Conservation (phyloP, 768 basidiomycete genomes). For the Auriscalpium vulgare region DNA sequence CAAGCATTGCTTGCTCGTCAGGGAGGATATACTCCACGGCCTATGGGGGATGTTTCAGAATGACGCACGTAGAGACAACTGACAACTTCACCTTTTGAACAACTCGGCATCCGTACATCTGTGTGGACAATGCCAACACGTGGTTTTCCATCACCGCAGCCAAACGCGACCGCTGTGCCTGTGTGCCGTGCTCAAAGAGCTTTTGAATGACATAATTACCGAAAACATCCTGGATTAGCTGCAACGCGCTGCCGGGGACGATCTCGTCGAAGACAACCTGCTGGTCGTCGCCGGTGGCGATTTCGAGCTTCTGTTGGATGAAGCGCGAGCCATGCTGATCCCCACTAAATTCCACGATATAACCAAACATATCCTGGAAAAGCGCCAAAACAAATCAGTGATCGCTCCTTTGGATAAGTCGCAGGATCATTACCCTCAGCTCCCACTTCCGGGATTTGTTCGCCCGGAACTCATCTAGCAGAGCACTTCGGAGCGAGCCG, state of each 20-base stretch:
- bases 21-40: slow-evolving; percentile 76
- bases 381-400: slow-evolving; percentile 1
- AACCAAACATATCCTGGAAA: slow-evolving; percentile 73
- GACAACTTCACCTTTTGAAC: slow-evolving; percentile 68
- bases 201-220: slow-evolving; percentile 97
- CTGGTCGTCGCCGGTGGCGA: slow-evolving; percentile 70
- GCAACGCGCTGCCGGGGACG: slow-evolving; percentile 62
- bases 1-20: slow-evolving; percentile 69
- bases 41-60: slow-evolving; percentile 30
- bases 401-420: background rate
- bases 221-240: slow-evolving; percentile 86
- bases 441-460: slow-evolving; percentile 80
- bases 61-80: background rate
- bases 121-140: slow-evolving; percentile 66
- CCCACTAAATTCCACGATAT: slow-evolving; percentile 84
- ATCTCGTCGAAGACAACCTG: slow-evolving; percentile 83
- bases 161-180: slow-evolving; percentile 62
- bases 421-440: slow-evolving; percentile 46
- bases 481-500: slow-evolving; percentile 49
- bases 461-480: slow-evolving; percentile 80
- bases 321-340: slow-evolving; percentile 99
- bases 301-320: slow-evolving; percentile 83
- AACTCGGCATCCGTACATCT: slow-evolving; percentile 96
- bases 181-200: slow-evolving; percentile 80
- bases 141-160: slow-evolving; percentile 71